A percentile compares a stretch with the other conserved stretches of the same genome.
phyloP scores from a whole-genome alignment of 2,329 filamentous ascomycete genomes.

The Microdochium paspali region DNA sequence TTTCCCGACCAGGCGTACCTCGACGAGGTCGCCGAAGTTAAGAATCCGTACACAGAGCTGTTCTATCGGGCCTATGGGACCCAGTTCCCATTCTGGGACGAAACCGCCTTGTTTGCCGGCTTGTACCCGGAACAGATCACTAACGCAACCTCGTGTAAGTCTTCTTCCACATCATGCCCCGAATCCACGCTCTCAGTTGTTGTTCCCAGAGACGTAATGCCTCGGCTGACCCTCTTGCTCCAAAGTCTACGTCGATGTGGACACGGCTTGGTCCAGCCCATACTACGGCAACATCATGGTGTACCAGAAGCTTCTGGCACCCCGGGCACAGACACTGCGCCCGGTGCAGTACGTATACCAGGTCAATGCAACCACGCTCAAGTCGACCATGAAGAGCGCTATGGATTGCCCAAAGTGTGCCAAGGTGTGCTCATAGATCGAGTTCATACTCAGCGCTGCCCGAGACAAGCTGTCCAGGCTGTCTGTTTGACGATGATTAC shows the following conservation, averaged over 20 bases:
- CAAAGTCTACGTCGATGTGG: conserved; percentile 12
- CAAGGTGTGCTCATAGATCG: no score
- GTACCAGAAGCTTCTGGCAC: conserved; percentile 8
- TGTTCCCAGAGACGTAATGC: no score
- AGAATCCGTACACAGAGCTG: conserved; percentile 9
- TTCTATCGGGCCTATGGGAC: conserved; percentile 5
- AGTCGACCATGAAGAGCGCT: conserved; percentile 20
- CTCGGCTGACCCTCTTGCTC: not conserved
- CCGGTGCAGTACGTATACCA: conserved; percentile 10
- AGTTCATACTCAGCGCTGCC: no score
- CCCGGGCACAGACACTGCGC: conserved; percentile 7
- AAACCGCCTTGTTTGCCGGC: conserved; percentile 10
- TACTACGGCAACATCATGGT: conserved; percentile 12
- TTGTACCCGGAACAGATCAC: conserved; percentile 8
- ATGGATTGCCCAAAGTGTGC: conserved; percentile 28
- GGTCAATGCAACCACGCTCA: conserved; percentile 20
- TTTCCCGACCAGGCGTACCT: conserved; percentile 5
- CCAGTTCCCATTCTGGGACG: conserved; percentile 13
- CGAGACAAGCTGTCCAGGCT: no score
- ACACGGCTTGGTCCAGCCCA: conserved; percentile 10
- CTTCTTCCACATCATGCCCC: no score
- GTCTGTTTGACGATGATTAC: no score
- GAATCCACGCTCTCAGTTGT: no score
- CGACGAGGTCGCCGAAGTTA: conserved; percentile 9
- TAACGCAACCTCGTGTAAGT: conserved; percentile 12